phyloP scores from a whole-genome alignment of 768 basidiomycete species.

The Suillus variegatus region DNA sequence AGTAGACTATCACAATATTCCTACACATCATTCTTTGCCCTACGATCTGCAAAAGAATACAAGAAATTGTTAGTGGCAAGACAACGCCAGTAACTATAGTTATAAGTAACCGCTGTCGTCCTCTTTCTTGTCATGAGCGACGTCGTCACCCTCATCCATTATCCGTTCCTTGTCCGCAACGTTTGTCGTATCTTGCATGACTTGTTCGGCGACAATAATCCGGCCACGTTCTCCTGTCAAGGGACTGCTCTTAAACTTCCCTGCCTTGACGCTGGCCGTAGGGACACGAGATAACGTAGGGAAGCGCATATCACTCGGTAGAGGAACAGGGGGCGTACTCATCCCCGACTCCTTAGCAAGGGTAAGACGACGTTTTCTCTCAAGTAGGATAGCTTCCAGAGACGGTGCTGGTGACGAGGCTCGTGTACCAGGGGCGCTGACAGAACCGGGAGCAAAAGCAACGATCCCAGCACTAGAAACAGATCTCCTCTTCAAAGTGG shows the following conservation, averaged over 20 bases:
- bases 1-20: neutral
- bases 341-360: slow-evolving; percentile 22
- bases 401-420: slow-evolving; percentile 54
- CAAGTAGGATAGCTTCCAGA: slow-evolving; percentile 66
- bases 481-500: slow-evolving; percentile 18
- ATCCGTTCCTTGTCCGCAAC: slow-evolving; percentile 30
- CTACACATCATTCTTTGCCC: neutral
- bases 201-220: slow-evolving; percentile 51
- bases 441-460: slow-evolving; percentile 17
- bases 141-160: slow-evolving; percentile 34
- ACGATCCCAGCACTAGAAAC: slow-evolving; percentile 16
- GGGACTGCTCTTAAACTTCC: slow-evolving; percentile 76
- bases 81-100: slow-evolving; percentile 6
- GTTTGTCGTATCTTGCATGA: slow-evolving; percentile 36
- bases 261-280: slow-evolving; percentile 41
- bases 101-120: slow-evolving; percentile 30
- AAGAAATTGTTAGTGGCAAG: neutral
- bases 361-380: slow-evolving; percentile 59
- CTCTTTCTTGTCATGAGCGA: slow-evolving; percentile 33
- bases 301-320: slow-evolving; percentile 16
- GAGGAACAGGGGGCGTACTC: slow-evolving; percentile 6
- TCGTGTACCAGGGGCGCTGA: slow-evolving; percentile 26
- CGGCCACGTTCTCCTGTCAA: slow-evolving; percentile 48
- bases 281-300: slow-evolving; percentile 13
- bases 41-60: neutral